Percentiles rank a stretch among this genome's conserved stretches.
These are phyloP conservation scores for Mitragyna speciosa DNA, from an alignment of 257 asterid species.

Conservation along the genomic window DNA sequence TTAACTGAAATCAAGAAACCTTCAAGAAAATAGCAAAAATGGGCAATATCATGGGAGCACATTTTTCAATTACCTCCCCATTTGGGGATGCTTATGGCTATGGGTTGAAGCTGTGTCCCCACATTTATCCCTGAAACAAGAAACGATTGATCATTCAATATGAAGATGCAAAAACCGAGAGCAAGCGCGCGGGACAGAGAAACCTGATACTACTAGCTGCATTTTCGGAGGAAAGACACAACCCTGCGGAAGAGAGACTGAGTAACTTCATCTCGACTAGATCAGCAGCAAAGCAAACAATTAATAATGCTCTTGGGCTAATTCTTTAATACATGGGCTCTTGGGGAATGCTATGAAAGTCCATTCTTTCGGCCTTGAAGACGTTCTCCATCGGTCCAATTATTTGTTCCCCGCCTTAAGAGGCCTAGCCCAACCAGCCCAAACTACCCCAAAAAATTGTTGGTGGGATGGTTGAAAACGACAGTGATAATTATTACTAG, in stretches of 20 bases:
- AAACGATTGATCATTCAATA: background rate
- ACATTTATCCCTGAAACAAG: slow-evolving; percentile 20
- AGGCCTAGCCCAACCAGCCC: background rate
- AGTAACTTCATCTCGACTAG: no score
- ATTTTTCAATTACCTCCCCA: slow-evolving; percentile 6
- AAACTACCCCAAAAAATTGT: background rate
- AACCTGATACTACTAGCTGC: slow-evolving; percentile 6
- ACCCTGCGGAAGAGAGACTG: background rate
- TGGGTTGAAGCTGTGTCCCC: slow-evolving; percentile 23
- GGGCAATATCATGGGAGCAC: background rate
- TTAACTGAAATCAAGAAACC: background rate
- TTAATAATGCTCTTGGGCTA: background rate
- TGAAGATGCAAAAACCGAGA: background rate
- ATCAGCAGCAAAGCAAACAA: background rate
- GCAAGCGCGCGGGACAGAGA: background rate
- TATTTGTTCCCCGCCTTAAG: background rate
- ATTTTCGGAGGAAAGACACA: background rate
- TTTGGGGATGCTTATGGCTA: background rate
- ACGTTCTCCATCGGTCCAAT: background rate
- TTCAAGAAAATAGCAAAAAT: background rate
- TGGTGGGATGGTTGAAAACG: background rate
- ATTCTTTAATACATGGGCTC: no score
- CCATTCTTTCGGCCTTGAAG: background rate
- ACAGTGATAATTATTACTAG: background rate
- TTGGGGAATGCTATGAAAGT: background rate